Percentiles rank a stretch among this genome's conserved stretches.
Evolutionary conservation across 2,329 filamentous ascomycete genomes (phyloP).

Genomic region (Ceratocystis harringtonii): DNA sequence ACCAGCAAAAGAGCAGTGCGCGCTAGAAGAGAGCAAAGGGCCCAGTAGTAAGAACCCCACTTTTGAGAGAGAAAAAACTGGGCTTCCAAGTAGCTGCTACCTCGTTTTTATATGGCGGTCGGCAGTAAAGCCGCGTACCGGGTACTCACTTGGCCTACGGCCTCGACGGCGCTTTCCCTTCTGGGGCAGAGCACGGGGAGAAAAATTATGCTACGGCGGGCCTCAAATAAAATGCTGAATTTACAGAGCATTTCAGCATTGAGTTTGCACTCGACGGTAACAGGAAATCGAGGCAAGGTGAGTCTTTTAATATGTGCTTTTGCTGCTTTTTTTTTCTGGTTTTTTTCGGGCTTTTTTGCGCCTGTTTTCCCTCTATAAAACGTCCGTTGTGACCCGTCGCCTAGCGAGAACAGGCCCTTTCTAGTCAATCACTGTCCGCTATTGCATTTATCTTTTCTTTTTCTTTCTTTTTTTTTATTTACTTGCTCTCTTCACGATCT

Average conservation of each 20-base stretch:
- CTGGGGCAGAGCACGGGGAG: background rate
- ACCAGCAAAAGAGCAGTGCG: background rate
- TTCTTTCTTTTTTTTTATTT: background rate
- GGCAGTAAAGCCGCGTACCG: background rate
- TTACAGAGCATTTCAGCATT: background rate
- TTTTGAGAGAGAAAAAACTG: background rate
- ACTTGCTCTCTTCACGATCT: background rate
- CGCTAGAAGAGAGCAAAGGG: background rate
- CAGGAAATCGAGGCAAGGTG: background rate
- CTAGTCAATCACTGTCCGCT: background rate
- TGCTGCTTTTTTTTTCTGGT: background rate
- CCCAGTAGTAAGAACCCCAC: background rate
- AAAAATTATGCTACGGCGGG: constrained; percentile 3
- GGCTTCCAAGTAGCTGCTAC: background rate
- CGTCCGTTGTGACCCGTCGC: background rate
- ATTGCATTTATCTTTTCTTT: background rate
- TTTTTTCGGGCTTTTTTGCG: background rate
- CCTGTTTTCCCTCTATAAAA: background rate
- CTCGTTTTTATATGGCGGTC: background rate
- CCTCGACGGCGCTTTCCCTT: background rate
- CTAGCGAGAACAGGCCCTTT: background rate
- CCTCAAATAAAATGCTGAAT: background rate
- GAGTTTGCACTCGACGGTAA: background rate
- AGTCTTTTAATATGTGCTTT: background rate
- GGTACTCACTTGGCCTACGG: background rate